phyloP scores from a whole-genome alignment of 83 land plant genomes.

The Isoetes engelmannii region DNA sequence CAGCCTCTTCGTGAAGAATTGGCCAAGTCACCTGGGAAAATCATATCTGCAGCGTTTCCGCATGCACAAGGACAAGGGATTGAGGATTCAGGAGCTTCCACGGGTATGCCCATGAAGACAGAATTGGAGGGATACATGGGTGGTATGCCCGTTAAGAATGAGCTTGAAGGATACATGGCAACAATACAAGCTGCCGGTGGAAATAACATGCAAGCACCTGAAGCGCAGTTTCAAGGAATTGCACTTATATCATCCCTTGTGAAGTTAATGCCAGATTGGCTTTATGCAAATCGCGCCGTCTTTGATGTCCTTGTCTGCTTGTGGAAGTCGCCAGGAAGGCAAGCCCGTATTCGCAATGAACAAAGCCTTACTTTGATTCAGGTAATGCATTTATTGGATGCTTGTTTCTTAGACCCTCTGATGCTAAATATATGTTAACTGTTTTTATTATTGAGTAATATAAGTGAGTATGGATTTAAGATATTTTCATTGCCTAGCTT shows the following conservation, averaged over 20 bases:
- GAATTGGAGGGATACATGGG: not conserved
- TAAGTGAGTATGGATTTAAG: too few relatives aligned
- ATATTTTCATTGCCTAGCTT: too few relatives aligned
- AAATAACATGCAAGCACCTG: constrained; percentile 35
- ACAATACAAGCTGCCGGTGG: constrained; percentile 23
- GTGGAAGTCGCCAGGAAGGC: constrained; percentile 87
- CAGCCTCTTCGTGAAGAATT: constrained; percentile 87
- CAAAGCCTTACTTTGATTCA: constrained; percentile 67
- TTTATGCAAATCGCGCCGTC: constrained; percentile 55
- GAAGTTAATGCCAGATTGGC: constrained; percentile 90
- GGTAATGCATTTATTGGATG: constrained; percentile 24
- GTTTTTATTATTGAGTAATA: too few relatives aligned
- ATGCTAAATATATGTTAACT: too few relatives aligned
- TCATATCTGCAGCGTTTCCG: constrained; percentile 63
- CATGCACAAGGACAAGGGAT: constrained; percentile 33
- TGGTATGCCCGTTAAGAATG: constrained; percentile 14
- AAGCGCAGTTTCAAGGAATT: constrained; percentile 92
- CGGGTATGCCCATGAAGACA: constrained; percentile 31
- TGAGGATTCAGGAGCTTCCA: constrained; percentile 25
- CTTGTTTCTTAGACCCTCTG: too few relatives aligned
- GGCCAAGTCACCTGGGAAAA: constrained; percentile 82
- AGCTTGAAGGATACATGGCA: constrained; percentile 33
- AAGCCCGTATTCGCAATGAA: constrained; percentile 70
- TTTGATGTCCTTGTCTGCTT: constrained; percentile 75
- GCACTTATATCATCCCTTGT: constrained; percentile 66